These are phyloP conservation scores for Clonostachys byssicola DNA, from an alignment of 2,329 filamentous ascomycete genomes.

Conservation along the genomic window DNA sequence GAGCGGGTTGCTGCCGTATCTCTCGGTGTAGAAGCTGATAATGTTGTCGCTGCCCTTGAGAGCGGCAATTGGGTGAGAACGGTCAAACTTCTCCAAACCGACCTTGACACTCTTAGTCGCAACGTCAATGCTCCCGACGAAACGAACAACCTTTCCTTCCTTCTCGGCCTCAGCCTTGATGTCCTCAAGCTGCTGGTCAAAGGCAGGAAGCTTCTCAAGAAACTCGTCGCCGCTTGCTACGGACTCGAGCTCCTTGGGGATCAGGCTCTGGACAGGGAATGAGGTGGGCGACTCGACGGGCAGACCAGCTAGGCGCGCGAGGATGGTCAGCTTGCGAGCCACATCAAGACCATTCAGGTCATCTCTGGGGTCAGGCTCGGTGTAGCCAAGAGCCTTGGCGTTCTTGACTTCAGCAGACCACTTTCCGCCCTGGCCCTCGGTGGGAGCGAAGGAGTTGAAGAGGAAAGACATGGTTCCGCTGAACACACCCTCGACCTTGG, in stretches of 20 bases:
- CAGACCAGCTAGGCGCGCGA: constrained; percentile 81
- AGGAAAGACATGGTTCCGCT: constrained; percentile 97
- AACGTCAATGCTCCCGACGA: constrained; percentile 90
- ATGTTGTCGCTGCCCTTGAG: constrained; percentile 98
- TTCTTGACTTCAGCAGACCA: constrained; percentile 92
- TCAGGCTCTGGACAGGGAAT: constrained; percentile 92
- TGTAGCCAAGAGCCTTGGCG: constrained; percentile 90
- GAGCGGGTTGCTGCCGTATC: constrained; percentile 85
- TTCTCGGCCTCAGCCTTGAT: constrained; percentile 81
- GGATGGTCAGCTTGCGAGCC: constrained; percentile 92
- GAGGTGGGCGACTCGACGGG: constrained; percentile 77
- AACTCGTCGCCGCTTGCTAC: constrained; percentile 80
- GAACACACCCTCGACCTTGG: constrained; percentile 93
- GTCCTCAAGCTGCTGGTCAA: constrained; percentile 86
- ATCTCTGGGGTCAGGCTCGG: constrained; percentile 82
- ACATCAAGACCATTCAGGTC: constrained; percentile 87
- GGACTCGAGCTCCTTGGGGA: constrained; percentile 80
- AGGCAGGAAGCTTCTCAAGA: constrained; percentile 72
- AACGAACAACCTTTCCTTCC: constrained; percentile 88
- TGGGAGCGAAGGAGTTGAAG: constrained; percentile 94
- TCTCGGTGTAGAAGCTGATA: constrained; percentile 96
- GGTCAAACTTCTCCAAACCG: constrained; percentile 84
- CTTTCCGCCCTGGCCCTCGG: constrained; percentile 66
- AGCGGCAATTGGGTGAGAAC: constrained; percentile 84
- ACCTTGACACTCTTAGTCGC: constrained; percentile 81